Evolutionary conservation across 2,329 filamentous ascomycete genomes (phyloP).

Genomic region (Karstenula rhodostoma): DNA sequence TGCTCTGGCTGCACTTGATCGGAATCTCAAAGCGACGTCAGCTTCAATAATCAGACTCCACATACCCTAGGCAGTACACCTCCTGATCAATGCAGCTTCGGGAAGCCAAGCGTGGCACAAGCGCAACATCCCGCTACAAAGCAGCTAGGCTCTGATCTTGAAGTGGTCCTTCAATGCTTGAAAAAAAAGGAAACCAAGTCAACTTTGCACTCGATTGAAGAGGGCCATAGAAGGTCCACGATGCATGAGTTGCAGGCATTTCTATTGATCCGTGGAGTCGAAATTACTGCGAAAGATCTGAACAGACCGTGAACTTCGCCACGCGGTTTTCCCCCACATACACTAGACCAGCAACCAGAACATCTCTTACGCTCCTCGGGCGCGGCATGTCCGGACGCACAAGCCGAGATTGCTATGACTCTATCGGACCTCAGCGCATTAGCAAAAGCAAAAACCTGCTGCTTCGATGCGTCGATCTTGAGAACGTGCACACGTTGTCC

Average conservation of each 20-base stretch:
- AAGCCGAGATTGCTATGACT: not conserved
- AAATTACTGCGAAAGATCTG: not conserved
- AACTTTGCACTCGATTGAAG: not conserved
- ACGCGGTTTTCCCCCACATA: conserved; percentile 17
- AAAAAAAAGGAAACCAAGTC: not conserved
- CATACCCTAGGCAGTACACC: conserved; percentile 41
- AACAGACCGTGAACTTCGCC: conserved; percentile 5
- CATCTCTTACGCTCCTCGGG: conserved; percentile 6
- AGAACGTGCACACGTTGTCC: not conserved
- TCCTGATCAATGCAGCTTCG: conserved; percentile 16
- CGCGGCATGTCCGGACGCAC: not conserved
- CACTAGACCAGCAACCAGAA: conserved; percentile 13
- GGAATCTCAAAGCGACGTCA: conserved; percentile 27
- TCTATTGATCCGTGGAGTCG: too few species aligned
- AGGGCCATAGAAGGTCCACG: too few species aligned
- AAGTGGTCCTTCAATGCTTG: too few species aligned
- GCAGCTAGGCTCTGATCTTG: not conserved
- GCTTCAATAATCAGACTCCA: conserved; percentile 27
- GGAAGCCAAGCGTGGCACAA: not conserved
- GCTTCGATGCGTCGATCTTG: not conserved
- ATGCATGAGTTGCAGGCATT: too few species aligned
- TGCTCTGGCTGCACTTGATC: conserved; percentile 27
- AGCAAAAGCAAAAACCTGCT: not conserved
- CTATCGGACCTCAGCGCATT: not conserved
- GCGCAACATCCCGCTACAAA: not conserved